These are phyloP conservation scores for Nigrograna mackinnonii DNA, from an alignment of 2,329 filamentous ascomycete genomes.

Conservation along the genomic window DNA sequence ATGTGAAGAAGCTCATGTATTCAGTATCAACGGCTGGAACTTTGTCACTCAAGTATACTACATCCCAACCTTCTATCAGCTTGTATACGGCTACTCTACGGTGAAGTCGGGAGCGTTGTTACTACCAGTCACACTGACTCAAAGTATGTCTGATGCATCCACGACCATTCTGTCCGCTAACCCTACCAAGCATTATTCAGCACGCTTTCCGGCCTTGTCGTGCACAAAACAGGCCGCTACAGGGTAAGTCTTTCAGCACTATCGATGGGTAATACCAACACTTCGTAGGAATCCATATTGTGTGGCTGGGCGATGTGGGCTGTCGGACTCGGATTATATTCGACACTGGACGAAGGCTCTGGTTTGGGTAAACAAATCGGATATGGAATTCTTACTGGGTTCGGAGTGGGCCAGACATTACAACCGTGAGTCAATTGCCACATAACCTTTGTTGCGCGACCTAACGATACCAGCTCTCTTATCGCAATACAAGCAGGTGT, in stretches of 20 bases:
- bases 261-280: too few species aligned
- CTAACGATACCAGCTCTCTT: too few species aligned
- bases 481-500: constrained; percentile 57
- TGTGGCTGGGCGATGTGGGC: constrained; percentile 49
- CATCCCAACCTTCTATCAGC: constrained; percentile 64
- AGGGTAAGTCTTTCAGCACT: too few species aligned
- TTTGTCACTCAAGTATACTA: constrained; percentile 65
- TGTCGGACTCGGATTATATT: constrained; percentile 56
- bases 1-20: constrained; percentile 63
- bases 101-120: constrained; percentile 14
- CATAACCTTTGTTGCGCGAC: too few species aligned
- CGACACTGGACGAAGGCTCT: constrained; percentile 44
- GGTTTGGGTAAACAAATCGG: background rate
- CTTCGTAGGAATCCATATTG: too few species aligned
- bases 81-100: constrained; percentile 40
- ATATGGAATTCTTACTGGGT: constrained; percentile 30
- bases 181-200: too few species aligned
- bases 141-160: constrained; percentile 16
- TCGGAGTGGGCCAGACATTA: constrained; percentile 52
- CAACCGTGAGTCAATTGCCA: too few species aligned
- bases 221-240: constrained; percentile 21
- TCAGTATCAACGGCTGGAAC: constrained; percentile 60
- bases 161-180: too few species aligned
- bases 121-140: constrained; percentile 19
- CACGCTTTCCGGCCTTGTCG: constrained; percentile 19